Percentiles rank a stretch among this genome's conserved stretches.
Evolutionary conservation across 1,284 basidiomycete genomes (phyloP).

Genomic region (Pyrrhoderma noxium): DNA sequence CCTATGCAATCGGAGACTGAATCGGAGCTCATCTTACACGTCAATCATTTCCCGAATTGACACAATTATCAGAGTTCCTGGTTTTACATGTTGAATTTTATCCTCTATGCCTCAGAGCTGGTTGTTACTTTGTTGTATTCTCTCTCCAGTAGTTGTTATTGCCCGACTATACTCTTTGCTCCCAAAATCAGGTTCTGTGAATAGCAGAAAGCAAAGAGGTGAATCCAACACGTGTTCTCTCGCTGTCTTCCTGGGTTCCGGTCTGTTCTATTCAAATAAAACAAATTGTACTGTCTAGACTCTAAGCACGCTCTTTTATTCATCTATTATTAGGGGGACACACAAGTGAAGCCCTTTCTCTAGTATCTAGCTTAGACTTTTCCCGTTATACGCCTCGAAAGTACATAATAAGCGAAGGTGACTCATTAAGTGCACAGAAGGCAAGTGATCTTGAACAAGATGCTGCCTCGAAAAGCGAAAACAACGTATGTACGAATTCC

Average conservation of each 20-base stretch:
- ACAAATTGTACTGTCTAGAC: slow-evolving; percentile 6
- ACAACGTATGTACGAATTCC: neutral
- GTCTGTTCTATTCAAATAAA: slow-evolving; percentile 26
- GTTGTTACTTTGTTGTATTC: neutral
- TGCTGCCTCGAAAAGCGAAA: neutral
- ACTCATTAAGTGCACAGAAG: slow-evolving; percentile 71
- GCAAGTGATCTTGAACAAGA: slow-evolving; percentile 56
- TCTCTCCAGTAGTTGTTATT: neutral
- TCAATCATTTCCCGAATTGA: too few species aligned
- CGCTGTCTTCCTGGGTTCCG: slow-evolving; percentile 56
- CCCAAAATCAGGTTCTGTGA: neutral
- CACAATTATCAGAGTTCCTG: too few species aligned
- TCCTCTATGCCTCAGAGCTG: too few species aligned
- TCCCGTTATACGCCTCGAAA: slow-evolving; percentile 68
- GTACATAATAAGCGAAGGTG: slow-evolving; percentile 83
- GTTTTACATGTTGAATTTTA: too few species aligned
- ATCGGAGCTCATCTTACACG: too few species aligned
- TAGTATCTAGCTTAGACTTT: slow-evolving; percentile 75
- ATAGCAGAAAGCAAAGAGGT: neutral
- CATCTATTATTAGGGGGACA: slow-evolving; percentile 71
- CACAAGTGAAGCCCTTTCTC: slow-evolving; percentile 79
- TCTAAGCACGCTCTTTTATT: too few species aligned
- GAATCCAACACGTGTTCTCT: slow-evolving; percentile 28
- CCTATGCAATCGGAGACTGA: too few species aligned
- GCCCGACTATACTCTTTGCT: neutral